phyloP scores from a whole-genome alignment of 768 basidiomycete genomes.

The Termitomyces sp. region DNA sequence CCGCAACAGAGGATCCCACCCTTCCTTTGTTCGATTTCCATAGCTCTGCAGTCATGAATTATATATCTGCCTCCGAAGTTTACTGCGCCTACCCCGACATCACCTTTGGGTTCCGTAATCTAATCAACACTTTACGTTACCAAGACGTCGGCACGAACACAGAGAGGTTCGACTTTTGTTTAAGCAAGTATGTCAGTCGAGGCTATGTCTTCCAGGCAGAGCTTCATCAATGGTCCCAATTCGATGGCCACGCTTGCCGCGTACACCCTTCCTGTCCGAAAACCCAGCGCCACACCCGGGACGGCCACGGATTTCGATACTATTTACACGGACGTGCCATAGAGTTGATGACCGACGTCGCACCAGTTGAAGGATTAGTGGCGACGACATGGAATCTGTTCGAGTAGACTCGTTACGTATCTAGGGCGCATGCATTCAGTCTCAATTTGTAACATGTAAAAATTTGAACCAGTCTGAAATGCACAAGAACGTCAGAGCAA shows the following conservation, averaged over 20 bases:
- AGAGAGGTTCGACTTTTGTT: neutral
- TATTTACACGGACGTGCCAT: neutral
- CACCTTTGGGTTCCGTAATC: neutral
- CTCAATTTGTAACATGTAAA: too few species aligned
- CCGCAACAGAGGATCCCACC: constrained; percentile 9
- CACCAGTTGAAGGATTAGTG: neutral
- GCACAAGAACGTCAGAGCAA: too few species aligned
- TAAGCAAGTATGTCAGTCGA: neutral
- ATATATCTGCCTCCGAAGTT: neutral
- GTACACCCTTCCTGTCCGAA: too few species aligned
- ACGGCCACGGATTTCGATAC: neutral
- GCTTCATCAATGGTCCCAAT: neutral
- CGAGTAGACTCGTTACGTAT: too few species aligned
- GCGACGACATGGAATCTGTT: neutral
- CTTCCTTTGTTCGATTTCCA: neutral
- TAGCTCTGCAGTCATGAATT: neutral
- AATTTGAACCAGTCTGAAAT: too few species aligned
- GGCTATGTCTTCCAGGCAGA: neutral
- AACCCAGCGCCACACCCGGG: neutral
- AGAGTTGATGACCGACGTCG: neutral
- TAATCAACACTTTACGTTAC: neutral
- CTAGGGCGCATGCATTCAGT: too few species aligned
- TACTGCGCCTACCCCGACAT: neutral
- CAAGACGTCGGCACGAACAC: neutral
- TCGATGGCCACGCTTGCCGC: neutral